These are phyloP conservation scores for Chlorella sp. DNA, from an alignment of 139 green algal genomes.

Conservation along the genomic window DNA sequence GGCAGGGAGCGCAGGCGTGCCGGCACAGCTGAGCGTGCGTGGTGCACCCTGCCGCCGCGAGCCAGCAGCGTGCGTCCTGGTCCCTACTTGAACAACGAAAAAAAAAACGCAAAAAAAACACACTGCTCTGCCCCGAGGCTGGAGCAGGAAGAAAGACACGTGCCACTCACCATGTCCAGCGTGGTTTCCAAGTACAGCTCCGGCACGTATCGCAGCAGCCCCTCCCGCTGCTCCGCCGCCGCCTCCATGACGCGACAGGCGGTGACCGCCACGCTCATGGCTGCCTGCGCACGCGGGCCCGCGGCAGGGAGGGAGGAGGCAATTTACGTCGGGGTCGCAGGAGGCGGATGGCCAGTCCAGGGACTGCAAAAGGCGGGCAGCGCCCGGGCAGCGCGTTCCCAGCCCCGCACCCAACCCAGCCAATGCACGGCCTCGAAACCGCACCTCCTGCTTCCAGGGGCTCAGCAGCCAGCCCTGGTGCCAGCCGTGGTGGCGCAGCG, in stretches of 20 bases:
- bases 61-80: neutral
- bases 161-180: conserved; percentile 61
- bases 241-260: conserved; percentile 39
- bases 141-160: neutral
- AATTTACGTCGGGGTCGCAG: no score
- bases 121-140: neutral
- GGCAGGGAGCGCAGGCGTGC: no score
- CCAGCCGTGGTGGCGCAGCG: conserved; percentile 55
- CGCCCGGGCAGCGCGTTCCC: no score
- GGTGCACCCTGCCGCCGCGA: conserved; percentile 33
- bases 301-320: conserved; percentile 25
- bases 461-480: conserved; percentile 41
- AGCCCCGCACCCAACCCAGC: conserved; percentile 8
- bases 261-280: conserved; percentile 18
- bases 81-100: neutral
- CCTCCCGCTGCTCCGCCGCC: neutral
- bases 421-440: conserved; percentile 7
- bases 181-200: conserved; percentile 71
- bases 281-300: conserved; percentile 10
- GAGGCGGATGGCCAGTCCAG: no score
- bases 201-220: conserved; percentile 60
- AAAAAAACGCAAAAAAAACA: neutral
- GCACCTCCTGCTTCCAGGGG: conserved; percentile 42
- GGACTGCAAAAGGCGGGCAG: no score
- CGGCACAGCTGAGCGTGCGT: no score